Evolutionary conservation across 352 stramenopile species (phyloP).

Genomic region (Elongisporangium anandrum): DNA sequence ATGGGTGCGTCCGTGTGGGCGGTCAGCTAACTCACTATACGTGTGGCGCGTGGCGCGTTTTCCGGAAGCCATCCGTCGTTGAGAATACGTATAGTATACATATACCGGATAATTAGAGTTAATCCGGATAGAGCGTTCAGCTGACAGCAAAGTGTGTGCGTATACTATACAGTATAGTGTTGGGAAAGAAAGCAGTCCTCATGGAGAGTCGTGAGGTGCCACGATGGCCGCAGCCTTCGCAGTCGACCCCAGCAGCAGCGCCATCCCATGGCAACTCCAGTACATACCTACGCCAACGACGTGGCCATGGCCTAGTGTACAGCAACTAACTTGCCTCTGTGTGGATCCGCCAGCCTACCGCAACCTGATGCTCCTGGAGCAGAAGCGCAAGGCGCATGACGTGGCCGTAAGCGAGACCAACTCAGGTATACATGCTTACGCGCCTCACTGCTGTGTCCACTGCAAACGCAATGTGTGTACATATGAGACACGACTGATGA

Average conservation of each 20-base stretch:
- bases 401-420: slow-evolving; percentile 39
- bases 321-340: neutral
- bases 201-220: neutral
- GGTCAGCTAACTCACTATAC: neutral
- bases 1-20: neutral
- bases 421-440: slow-evolving; percentile 18
- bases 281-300: neutral
- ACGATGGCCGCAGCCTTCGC: neutral
- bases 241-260: neutral
- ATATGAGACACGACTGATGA: slow-evolving; percentile 3
- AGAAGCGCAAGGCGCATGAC: slow-evolving; percentile 46
- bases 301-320: neutral
- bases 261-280: neutral
- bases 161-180: neutral
- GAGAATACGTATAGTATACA: neutral
- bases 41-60: neutral
- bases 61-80: neutral
- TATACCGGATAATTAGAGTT: neutral
- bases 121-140: too few species aligned
- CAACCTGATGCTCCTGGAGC: slow-evolving; percentile 46
- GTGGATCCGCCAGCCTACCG: slow-evolving; percentile 19
- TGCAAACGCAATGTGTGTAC: slow-evolving; percentile 1
- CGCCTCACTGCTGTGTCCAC: neutral
- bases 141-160: too few species aligned
- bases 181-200: neutral